Evolutionary conservation across 306 rosid species (phyloP).

Genomic region (Rosa lucieae): DNA sequence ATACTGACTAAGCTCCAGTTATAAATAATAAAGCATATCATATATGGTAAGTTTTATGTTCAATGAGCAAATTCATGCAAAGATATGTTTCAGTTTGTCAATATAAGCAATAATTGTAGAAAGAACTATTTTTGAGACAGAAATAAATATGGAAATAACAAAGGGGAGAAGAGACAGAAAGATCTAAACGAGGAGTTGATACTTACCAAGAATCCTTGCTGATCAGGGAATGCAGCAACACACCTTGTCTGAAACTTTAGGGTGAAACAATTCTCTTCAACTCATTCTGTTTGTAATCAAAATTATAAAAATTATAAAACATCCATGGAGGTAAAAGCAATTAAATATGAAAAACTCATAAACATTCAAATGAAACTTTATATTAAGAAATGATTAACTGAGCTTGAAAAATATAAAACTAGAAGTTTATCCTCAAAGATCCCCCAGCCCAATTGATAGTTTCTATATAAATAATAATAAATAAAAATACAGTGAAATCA

Average conservation of each 20-base stretch:
- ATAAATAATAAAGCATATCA: background rate
- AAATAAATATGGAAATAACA: background rate
- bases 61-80: background rate
- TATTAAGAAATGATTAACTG: background rate
- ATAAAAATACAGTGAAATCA: background rate
- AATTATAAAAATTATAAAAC: background rate
- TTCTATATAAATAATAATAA: background rate
- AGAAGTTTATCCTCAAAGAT: background rate
- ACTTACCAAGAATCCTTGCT: constrained; percentile 90
- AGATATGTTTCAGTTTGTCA: constrained; percentile 2
- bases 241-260: constrained; percentile 95
- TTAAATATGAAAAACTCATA: background rate
- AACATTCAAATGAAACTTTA: background rate
- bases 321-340: background rate
- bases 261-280: constrained; percentile 82
- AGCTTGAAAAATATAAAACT: background rate
- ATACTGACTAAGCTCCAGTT: background rate
- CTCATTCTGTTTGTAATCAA: constrained; percentile 55
- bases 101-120: background rate
- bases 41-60: background rate
- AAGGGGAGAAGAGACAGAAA: background rate
- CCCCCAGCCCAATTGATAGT: background rate
- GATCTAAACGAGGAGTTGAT: background rate
- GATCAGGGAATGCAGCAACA: constrained; percentile 96
- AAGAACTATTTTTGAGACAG: background rate